Evolutionary conservation across 352 stramenopile species (phyloP).

Genomic region (Globisporangium iwayamae): DNA sequence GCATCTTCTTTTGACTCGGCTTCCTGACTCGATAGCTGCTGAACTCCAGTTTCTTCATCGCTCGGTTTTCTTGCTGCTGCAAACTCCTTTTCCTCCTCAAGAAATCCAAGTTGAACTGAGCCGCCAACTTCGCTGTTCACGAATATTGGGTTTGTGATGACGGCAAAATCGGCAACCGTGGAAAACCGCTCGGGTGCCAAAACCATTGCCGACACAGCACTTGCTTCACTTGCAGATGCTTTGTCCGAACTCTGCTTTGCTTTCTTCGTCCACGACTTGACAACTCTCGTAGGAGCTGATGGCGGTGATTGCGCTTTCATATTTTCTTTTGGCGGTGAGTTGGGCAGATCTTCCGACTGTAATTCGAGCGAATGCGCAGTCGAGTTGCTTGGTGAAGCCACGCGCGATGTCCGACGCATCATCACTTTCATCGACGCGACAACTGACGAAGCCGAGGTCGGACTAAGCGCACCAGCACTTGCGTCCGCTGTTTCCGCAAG

Average conservation of each 20-base stretch:
- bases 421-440: slow-evolving; percentile 38
- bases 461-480: not conserved
- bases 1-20: not conserved
- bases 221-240: not conserved
- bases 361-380: not conserved
- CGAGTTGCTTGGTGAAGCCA: slow-evolving; percentile 28
- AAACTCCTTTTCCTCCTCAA: not conserved
- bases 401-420: slow-evolving; percentile 46
- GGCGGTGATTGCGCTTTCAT: not conserved
- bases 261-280: not conserved
- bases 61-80: not conserved
- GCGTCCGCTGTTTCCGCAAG: not conserved
- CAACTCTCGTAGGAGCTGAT: not conserved
- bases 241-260: not conserved
- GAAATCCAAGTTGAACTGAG: not conserved
- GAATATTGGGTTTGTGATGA: not conserved
- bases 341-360: not conserved
- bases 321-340: not conserved
- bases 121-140: not conserved
- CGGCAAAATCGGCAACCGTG: not conserved
- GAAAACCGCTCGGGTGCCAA: not conserved
- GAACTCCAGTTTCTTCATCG: not conserved
- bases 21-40: not conserved
- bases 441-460: slow-evolving; percentile 15
- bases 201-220: not conserved